Evolutionary conservation across 345 rosid species (phyloP), one percentile per base, ranked within the genome.

Genomic region (Eucalyptus tenuipes): DNA sequence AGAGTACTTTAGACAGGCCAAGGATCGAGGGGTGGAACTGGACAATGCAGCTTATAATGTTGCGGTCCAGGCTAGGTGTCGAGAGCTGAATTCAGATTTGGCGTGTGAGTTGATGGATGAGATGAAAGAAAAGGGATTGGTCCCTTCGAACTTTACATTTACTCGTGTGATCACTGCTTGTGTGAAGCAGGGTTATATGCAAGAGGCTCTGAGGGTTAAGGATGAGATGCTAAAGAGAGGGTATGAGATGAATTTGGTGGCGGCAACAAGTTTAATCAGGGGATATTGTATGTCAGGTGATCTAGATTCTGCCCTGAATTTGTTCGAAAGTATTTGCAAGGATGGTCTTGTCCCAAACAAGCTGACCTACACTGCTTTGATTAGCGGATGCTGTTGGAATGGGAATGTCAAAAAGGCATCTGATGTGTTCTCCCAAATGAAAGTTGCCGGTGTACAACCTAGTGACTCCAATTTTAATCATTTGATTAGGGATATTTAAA

Each of bases 161-260:
- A 91, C 94, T 6, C 88, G 79, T 89, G 94, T 96, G 87, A 94
- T 95, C 10, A 90, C 88, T 88, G 95, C 96, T 87, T 96, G 91
- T 25, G 92, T 93, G 88, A 97, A 94, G 93, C 91, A 90, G 86
- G 96, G 95, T 85, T 92, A 94, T 86, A 80, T 93, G 93, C 88
- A 61, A 15, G 98, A 94, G 91, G 98, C 98, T 45, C 86, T 97
- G 88, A 92, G 90, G 90, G 88, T 96, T 87, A 97, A 93, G 90
- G 98, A 94, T 88, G 98, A 95, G 92, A 95, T 97, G 99, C 81
- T 93, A 88, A 94, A 91, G 47, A 88, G 90, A 86, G 98, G 97
- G 89, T 91, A 84, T 92, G 92, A 87, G 17, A 87, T 96, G 94
- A 95, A 92, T 91, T 89, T 93, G 91, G 92, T 93, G 79, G 95